Evolutionary conservation across 495 filamentous ascomycete genomes (phyloP).

Genomic region (Penicillium odoratum): DNA sequence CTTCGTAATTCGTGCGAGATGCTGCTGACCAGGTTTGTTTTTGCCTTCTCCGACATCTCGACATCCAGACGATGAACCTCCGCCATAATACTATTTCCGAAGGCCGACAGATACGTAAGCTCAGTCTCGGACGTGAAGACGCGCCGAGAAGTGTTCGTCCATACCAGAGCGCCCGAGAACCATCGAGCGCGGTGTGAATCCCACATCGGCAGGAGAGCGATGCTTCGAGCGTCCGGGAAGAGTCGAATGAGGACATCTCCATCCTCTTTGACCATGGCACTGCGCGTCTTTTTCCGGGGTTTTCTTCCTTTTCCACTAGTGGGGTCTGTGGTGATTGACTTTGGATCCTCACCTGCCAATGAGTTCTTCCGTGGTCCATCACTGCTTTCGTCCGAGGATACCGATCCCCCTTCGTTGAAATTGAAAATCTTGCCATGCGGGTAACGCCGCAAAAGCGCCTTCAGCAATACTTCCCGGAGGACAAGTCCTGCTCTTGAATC

Average conservation of each 20-base stretch:
- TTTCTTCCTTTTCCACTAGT: background rate
- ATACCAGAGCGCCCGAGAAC: conserved; percentile 60
- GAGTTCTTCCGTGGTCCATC: background rate
- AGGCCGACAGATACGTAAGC: conserved; percentile 51
- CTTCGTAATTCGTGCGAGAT: conserved; percentile 70
- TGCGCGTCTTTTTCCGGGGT: conserved; percentile 19
- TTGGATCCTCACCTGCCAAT: too few species aligned
- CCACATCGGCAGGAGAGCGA: conserved; percentile 53
- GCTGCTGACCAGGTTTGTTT: conserved; percentile 65
- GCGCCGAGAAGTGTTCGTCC: conserved; percentile 45
- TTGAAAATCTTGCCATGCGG: conserved; percentile 17
- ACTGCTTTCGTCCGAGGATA: background rate
- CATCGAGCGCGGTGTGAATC: conserved; percentile 57
- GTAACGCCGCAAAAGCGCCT: conserved; percentile 12
- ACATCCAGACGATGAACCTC: conserved; percentile 56
- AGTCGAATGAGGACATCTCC: conserved; percentile 21
- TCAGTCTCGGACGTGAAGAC: conserved; percentile 44
- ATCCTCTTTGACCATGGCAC: conserved; percentile 15
- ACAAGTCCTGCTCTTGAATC: background rate
- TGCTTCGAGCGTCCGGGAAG: conserved; percentile 20
- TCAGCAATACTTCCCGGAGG: conserved; percentile 12
- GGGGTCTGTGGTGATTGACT: too few species aligned
- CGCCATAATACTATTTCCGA: conserved; percentile 61
- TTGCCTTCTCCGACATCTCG: conserved; percentile 50
- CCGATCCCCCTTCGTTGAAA: background rate